phyloP scores from a whole-genome alignment of 345 rosid genomes.

The Carallia pectinifolia region DNA sequence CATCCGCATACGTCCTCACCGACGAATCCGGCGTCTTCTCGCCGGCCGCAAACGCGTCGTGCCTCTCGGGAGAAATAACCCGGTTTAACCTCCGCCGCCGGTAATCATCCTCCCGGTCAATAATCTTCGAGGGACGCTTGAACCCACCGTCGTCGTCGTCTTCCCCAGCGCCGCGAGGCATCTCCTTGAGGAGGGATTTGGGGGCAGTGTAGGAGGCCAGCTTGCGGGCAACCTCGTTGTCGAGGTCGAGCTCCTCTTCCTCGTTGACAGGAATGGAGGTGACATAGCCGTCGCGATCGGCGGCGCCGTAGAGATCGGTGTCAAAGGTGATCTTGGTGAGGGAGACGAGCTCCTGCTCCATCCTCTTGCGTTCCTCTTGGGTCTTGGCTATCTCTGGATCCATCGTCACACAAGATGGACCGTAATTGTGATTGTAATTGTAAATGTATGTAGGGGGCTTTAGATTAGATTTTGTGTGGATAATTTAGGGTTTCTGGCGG shows the following conservation, averaged over 20 bases:
- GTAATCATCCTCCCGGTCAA: constrained; percentile 93
- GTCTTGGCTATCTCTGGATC: constrained; percentile 80
- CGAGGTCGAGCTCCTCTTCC: constrained; percentile 74
- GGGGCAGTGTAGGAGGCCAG: constrained; percentile 94
- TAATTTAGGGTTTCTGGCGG: too few species aligned
- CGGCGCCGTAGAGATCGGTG: constrained; percentile 73
- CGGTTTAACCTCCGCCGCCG: constrained; percentile 78
- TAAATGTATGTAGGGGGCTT: too few species aligned
- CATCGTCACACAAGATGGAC: constrained; percentile 3
- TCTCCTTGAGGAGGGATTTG: constrained; percentile 67
- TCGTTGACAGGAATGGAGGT: constrained; percentile 79
- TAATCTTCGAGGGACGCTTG: constrained; percentile 62
- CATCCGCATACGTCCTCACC: constrained; percentile 71
- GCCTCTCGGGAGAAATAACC: constrained; percentile 87
- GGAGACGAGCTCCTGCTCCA: constrained; percentile 77
- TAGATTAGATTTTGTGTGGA: too few species aligned
- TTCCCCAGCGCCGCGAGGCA: constrained; percentile 62
- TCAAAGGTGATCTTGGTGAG: constrained; percentile 70
- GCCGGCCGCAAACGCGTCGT: constrained; percentile 83
- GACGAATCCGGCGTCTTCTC: constrained; percentile 92
- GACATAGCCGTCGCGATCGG: constrained; percentile 62
- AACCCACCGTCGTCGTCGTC: constrained; percentile 57
- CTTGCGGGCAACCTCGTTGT: constrained; percentile 66
- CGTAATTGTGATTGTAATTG: too few species aligned
- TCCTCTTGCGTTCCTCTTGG: constrained; percentile 70